Percentiles rank a stretch among this genome's conserved stretches.
Evolutionary conservation across 371 early-diverging fungal species (phyloP).

Genomic region (Choanephora cucurbitarum): DNA sequence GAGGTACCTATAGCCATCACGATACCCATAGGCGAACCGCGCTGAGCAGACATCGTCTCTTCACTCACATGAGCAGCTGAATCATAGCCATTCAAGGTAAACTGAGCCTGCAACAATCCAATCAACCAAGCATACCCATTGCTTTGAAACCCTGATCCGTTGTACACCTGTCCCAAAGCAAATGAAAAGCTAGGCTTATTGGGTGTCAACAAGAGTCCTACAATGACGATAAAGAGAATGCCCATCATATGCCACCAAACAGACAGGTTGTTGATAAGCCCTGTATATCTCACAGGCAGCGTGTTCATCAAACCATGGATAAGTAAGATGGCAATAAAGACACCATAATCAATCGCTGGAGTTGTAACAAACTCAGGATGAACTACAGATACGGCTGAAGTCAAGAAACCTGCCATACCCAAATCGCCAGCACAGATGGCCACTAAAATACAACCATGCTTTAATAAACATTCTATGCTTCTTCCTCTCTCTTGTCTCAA

Average conservation of each 20-base stretch:
- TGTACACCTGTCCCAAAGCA: conserved; percentile 42
- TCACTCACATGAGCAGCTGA: conserved; percentile 72
- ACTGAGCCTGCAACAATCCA: conserved; percentile 45
- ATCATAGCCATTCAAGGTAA: conserved; percentile 64
- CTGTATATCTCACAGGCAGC: conserved; percentile 44
- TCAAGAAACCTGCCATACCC: conserved; percentile 53
- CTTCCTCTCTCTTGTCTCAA: neutral
- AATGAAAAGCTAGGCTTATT: conserved; percentile 45
- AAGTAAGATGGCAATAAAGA: conserved; percentile 46
- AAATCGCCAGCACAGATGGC: conserved; percentile 59
- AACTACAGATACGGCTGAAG: conserved; percentile 49
- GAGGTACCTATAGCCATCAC: conserved; percentile 45
- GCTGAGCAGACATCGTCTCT: conserved; percentile 59
- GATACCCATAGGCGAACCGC: conserved; percentile 58
- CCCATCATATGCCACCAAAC: conserved; percentile 48
- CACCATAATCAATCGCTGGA: conserved; percentile 33
- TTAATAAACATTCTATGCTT: neutral
- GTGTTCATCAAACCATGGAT: conserved; percentile 52
- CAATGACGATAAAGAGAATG: conserved; percentile 37
- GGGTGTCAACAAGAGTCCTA: conserved; percentile 35
- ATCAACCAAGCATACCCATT: conserved; percentile 38
- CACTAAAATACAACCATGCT: conserved; percentile 30
- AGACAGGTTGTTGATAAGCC: conserved; percentile 45
- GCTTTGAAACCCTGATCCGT: conserved; percentile 31
- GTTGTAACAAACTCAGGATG: conserved; percentile 41